A percentile compares a stretch with the other conserved stretches of the same genome.
Conservation (phyloP, 2,329 filamentous ascomycete genomes). For the Ophiostoma sp. region DNA sequence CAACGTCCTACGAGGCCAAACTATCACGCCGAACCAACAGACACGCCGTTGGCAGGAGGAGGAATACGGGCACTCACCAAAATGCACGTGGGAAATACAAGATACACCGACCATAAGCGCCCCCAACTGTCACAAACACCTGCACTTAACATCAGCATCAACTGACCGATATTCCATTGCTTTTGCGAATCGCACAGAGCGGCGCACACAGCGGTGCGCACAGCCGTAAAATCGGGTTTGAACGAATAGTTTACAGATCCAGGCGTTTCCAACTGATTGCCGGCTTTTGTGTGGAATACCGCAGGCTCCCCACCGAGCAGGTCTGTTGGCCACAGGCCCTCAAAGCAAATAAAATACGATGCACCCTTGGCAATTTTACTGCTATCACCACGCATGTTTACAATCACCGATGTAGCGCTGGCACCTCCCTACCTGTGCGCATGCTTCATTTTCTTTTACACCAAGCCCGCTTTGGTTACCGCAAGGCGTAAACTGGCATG, state of each 20-base stretch:
- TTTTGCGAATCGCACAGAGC: neutral
- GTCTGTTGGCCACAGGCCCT: neutral
- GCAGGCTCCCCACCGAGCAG: neutral
- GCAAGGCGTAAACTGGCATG: neutral
- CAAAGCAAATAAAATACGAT: neutral
- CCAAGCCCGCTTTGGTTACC: neutral
- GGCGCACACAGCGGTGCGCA: no score
- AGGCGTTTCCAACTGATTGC: neutral
- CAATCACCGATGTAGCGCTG: neutral
- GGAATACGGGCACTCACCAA: no score
- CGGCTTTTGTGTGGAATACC: neutral
- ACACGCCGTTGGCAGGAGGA: neutral
- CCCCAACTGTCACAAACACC: neutral
- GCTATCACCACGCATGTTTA: neutral
- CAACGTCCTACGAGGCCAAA: neutral
- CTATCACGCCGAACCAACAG: slow-evolving; percentile 15
- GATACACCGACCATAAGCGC: neutral
- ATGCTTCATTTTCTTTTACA: neutral
- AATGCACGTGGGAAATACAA: neutral
- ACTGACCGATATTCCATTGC: neutral
- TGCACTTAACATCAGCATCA: neutral
- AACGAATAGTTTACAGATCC: no score
- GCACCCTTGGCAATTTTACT: neutral
- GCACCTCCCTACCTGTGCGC: neutral
- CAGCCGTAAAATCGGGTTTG: no score